Base-by-base conservation (phyloP, 2,329 filamentous ascomycete species). In the Xylaria sp. region DNA sequence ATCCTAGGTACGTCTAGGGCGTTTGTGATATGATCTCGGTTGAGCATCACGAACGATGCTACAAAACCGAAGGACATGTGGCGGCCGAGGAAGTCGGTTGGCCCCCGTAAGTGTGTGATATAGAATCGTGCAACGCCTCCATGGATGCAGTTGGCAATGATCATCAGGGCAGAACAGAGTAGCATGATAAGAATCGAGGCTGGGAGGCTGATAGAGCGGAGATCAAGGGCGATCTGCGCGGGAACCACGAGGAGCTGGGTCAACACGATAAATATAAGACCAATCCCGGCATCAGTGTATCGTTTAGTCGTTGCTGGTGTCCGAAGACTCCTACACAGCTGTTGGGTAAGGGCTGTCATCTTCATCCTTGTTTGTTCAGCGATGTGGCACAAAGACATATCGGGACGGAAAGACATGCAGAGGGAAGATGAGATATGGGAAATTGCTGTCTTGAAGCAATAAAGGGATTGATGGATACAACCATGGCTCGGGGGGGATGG, bases 51-150 rank as follows among this genome's bases (percentile, higher is more conserved):
- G 48, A 70, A 69, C 19, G 63, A 64, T 16, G 63, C 57, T 21
- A 71, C 68, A 39, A 71, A 71, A 2, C 69, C 69, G 13, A 70
- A 60, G 8, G 69, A 66, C 67, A 71, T 70, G 37, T 71, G 69
- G 2, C 68, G 64, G 8, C 67, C 63, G 13, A 70, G 50, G 34
- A 69, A 71, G 39, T 69, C 66, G 1, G 62, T 63, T n/a, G 69
- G 66, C 8, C 67, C 66, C 16, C 61, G 63, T 24, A 71, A 26
- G 48, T 69, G 52, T 18, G 39, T 61, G 7, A 19, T 49, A 41
- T 71, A 71, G 46, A 68, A 54, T 7, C 39, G 44, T 21, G 40
- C 48, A 19, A 62, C 59, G 4, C 60, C 52, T 17, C 34, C 43
- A 49, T 59, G 59, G 29, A 66, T 46, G 7, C n/a, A 60, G 37